Evolutionary conservation across 2,329 filamentous ascomycete species (phyloP), one percentile per base, ranked within the genome.

Genomic region (Lecanosticta acicola): DNA sequence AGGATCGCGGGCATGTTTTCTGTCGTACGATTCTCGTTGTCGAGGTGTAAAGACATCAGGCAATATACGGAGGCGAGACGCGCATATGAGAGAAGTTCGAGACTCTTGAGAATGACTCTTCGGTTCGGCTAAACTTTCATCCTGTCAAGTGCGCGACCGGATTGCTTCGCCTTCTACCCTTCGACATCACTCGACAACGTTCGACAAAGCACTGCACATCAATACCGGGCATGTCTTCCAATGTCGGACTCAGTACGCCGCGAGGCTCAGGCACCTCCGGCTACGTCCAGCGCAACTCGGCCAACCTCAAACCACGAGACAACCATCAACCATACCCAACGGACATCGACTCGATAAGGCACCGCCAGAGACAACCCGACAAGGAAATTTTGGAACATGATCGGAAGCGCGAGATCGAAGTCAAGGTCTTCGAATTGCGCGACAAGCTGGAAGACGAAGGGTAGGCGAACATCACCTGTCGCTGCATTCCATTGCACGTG

Each of bases 271-370:
- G 93, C 39, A 98, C 93, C 46, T 97, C 91, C 1, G 93, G 93
- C 65, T 97, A 97, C 67, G 91, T 98, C 46, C 91, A 97, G 71
- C 87, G 89, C 68, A 98, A 97, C 72, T 81, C 89, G 29, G 93
- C 93, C 14, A 83, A 91, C 64, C 81, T 96, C 59, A 82, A 79
- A 64, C 89, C 87, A 21, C 89, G 91, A 70, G 88, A 94, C 71
- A 79, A 81, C 59, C 77, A 74, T 48, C 82, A 83, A 14, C 90
- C 89, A 0, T 95, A 94, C 68, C 79, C 82, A 32, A 48, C 43
- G 36, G 81, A 86, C 62, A 72, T 80, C 54, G 80, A 86, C 59
- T 75, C 72, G 47, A 75, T 86, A 57, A 83, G 82, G 61, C 87
- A 94, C 68, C 77, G 78, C 53, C 85, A 85, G 64, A 81, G 91